A percentile compares a stretch with the other conserved stretches of the same genome.
phyloP scores from a whole-genome alignment of 371 early-diverging fungal genomes.

The Mucor velutinosus region DNA sequence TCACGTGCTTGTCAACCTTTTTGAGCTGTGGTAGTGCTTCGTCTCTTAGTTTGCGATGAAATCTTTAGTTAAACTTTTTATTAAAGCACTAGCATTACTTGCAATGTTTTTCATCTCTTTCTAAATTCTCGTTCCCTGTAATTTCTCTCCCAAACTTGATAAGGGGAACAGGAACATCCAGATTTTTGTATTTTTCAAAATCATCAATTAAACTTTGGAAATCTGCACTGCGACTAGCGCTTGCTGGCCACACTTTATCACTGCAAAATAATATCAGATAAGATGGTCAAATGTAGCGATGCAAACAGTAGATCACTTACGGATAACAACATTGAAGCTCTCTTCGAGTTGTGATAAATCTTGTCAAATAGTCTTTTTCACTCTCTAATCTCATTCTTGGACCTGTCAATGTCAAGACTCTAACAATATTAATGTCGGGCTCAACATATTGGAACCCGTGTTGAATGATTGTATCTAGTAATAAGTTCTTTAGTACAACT shows the following conservation, averaged over 20 bases:
- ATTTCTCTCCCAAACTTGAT: constrained; percentile 19
- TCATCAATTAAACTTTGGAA: constrained; percentile 27
- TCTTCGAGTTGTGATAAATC: constrained; percentile 39
- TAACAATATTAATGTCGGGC: constrained; percentile 40
- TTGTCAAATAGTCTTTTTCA: constrained; percentile 32
- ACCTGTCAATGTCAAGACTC: constrained; percentile 35
- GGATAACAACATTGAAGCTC: constrained; percentile 46
- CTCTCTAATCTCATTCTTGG: constrained; percentile 19
- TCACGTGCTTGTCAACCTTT: too few relatives aligned
- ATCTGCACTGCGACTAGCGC: constrained; percentile 36
- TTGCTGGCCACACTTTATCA: constrained; percentile 43
- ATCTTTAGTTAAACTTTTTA: background rate
- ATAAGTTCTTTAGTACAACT: background rate
- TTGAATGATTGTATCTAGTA: constrained; percentile 42
- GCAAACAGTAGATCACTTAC: constrained; percentile 16
- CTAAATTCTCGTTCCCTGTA: constrained; percentile 18
- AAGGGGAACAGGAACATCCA: constrained; percentile 10
- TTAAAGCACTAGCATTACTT: background rate
- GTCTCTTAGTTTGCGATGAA: too few relatives aligned
- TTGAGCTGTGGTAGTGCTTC: too few relatives aligned
- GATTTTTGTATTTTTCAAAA: constrained; percentile 26
- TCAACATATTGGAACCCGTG: constrained; percentile 47
- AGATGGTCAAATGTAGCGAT: background rate
- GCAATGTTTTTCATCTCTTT: constrained; percentile 11
- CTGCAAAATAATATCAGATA: constrained; percentile 5